Evolutionary conservation across 148 eudicot species (phyloP).

Genomic region (Rhododendron mucronatum): DNA sequence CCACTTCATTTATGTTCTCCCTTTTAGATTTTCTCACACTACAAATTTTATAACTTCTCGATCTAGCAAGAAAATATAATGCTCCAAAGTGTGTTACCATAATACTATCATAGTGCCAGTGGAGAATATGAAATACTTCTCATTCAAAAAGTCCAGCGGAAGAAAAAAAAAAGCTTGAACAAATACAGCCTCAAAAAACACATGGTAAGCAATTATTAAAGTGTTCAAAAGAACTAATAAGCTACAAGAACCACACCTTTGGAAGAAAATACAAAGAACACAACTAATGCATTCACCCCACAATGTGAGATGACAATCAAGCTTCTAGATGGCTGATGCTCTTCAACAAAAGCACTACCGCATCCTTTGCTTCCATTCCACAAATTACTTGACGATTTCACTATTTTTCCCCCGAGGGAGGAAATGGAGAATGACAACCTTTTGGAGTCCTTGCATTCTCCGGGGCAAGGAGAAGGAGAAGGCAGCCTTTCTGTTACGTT

Average conservation of each 20-base stretch:
- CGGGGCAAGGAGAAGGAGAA: background rate
- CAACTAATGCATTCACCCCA: background rate
- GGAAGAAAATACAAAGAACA: background rate
- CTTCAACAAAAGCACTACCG: background rate
- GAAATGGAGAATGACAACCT: background rate
- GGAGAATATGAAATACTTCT: background rate
- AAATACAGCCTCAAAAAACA: background rate
- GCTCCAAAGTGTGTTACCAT: background rate
- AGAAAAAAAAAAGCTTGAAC: background rate
- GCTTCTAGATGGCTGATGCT: background rate
- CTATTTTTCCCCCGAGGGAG: background rate
- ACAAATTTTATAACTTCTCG: background rate
- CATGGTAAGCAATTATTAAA: background rate
- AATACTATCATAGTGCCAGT: background rate
- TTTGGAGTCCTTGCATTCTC: background rate
- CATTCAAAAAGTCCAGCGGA: background rate
- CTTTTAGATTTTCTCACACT: background rate
- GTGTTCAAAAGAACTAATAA: background rate
- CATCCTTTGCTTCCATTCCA: background rate
- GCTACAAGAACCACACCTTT: background rate
- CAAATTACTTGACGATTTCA: background rate
- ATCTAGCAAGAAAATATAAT: background rate
- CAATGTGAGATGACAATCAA: background rate
- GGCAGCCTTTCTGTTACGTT: background rate
- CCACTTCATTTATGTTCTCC: background rate